Percentiles rank a stretch among this genome's conserved stretches.
Evolutionary conservation across 2,329 filamentous ascomycete genomes (phyloP).

Genomic region (Colletotrichum orbiculare): DNA sequence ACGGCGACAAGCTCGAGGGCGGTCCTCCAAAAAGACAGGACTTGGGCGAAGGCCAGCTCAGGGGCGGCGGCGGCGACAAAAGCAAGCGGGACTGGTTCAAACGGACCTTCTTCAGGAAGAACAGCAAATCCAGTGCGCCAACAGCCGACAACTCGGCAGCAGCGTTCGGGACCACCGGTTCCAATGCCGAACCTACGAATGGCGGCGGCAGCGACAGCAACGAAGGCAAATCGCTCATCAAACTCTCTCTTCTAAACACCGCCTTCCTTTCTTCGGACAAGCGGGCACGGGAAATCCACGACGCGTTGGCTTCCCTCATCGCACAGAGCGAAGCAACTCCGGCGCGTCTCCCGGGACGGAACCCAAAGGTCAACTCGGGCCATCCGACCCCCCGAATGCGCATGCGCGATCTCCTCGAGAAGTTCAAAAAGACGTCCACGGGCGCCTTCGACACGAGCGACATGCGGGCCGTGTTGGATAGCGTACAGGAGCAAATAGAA

Average conservation of each 20-base stretch:
- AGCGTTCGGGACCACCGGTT: too few species aligned
- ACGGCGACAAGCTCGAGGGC: slow-evolving; percentile 1
- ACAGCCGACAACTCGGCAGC: too few species aligned
- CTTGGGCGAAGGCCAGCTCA: slow-evolving; percentile 1
- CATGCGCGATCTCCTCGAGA: neutral
- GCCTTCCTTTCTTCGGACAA: neutral
- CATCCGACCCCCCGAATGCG: neutral
- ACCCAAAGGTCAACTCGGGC: neutral
- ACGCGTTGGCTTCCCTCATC: slow-evolving; percentile 1
- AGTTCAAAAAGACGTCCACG: neutral
- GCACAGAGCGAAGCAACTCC: neutral
- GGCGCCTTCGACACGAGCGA: slow-evolving; percentile 6
- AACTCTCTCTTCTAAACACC: neutral
- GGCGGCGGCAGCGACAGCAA: neutral
- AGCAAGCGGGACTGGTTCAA: neutral
- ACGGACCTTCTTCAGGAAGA: neutral
- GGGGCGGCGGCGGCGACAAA: slow-evolving; percentile 1
- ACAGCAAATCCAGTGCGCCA: too few species aligned
- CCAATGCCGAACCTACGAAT: neutral
- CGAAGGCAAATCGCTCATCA: slow-evolving; percentile 1
- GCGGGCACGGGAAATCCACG: neutral
- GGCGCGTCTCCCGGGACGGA: neutral
- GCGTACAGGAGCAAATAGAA: neutral
- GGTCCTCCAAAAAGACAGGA: slow-evolving; percentile 4
- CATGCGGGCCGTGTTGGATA: neutral